Conservation (phyloP, 2,329 filamentous ascomycete species). For the Sclerotiophoma versabilis region DNA sequence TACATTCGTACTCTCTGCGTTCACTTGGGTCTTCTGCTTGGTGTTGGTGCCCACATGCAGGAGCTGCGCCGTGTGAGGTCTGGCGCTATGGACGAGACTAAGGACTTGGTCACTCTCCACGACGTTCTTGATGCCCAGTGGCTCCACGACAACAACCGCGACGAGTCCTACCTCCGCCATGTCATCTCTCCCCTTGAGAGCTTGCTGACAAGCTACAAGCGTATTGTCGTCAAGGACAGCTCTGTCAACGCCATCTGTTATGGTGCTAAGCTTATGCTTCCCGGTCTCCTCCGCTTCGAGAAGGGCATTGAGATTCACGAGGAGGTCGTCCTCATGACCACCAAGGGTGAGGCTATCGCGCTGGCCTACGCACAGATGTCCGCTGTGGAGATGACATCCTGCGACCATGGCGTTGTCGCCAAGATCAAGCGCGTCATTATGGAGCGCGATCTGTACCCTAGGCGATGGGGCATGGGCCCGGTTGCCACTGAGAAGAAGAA, state of each 20-base stretch:
- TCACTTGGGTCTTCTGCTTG: slow-evolving; percentile 77
- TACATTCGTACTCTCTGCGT: slow-evolving; percentile 99
- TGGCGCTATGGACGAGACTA: slow-evolving; percentile 92
- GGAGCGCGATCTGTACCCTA: slow-evolving; percentile 97
- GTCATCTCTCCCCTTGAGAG: slow-evolving; percentile 95
- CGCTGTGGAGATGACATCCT: slow-evolving; percentile 93
- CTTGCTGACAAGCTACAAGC: slow-evolving; percentile 91
- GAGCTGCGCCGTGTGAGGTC: slow-evolving; percentile 92
- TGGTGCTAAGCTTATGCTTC: slow-evolving; percentile 98
- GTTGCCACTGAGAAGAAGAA: slow-evolving; percentile 98
- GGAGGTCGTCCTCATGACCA: slow-evolving; percentile 97
- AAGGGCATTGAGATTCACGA: slow-evolving; percentile 91
- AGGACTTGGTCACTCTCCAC: slow-evolving; percentile 90
- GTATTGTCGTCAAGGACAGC: slow-evolving; percentile 96
- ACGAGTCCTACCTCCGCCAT: slow-evolving; percentile 88
- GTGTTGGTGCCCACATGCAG: slow-evolving; percentile 97
- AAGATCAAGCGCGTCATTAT: slow-evolving; percentile 99
- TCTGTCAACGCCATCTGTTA: slow-evolving; percentile 98
- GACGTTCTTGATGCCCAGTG: slow-evolving; percentile 96
- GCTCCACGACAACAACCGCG: slow-evolving; percentile 92
- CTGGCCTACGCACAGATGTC: slow-evolving; percentile 98
- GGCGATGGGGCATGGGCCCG: slow-evolving; percentile 94
- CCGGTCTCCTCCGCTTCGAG: slow-evolving; percentile 92
- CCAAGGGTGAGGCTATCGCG: slow-evolving; percentile 98
- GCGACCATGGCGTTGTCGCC: slow-evolving; percentile 96